These are phyloP conservation scores for Nicotiana otophora DNA, from an alignment of 257 asterid species.

Conservation along the genomic window DNA sequence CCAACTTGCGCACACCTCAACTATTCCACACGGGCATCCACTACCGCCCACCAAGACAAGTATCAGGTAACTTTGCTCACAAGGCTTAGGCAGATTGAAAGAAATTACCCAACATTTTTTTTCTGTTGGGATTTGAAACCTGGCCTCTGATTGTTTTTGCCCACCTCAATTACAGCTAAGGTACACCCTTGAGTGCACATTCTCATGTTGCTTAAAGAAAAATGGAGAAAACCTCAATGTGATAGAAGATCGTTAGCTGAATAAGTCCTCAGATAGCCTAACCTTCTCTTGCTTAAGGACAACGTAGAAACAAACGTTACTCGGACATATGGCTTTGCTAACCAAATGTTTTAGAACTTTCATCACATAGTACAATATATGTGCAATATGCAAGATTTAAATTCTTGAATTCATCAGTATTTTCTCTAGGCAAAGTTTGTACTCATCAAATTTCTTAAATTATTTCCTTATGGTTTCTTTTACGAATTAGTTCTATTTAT, in stretches of 20 bases:
- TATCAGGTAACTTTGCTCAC: too few species aligned
- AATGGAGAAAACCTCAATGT: neutral
- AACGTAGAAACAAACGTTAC: neutral
- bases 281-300: neutral
- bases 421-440: neutral
- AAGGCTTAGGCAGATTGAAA: too few species aligned
- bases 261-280: neutral
- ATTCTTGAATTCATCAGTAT: neutral
- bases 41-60: too few species aligned
- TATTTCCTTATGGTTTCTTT: neutral
- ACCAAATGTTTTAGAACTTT: neutral
- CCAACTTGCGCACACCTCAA: neutral
- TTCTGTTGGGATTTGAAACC: too few species aligned
- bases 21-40: neutral
- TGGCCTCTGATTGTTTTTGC: too few species aligned
- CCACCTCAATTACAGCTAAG: too few species aligned
- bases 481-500: neutral
- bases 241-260: neutral
- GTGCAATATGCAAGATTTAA: neutral
- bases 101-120: too few species aligned
- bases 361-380: neutral
- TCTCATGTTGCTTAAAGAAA: neutral
- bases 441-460: neutral
- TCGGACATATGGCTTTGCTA: neutral
- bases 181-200: too few species aligned